Evolutionary conservation across 371 early-diverging fungal genomes (phyloP).

Genomic region (Neoconidiobolus thromboides): DNA sequence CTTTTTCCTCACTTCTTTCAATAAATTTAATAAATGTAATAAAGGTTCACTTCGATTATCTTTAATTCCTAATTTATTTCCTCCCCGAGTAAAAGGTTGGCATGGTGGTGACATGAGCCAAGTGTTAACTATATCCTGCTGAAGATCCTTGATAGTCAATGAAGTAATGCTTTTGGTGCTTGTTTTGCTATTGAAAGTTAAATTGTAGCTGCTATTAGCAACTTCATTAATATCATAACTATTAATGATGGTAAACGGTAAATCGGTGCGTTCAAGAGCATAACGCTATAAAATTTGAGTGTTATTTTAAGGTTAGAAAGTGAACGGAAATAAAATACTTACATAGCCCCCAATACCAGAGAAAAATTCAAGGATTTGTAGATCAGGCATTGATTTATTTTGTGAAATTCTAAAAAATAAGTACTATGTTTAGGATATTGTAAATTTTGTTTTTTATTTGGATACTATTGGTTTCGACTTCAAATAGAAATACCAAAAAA

Average conservation of each 20-base stretch:
- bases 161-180: constrained; percentile 40
- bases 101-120: constrained; percentile 77
- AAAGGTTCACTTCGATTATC: constrained; percentile 47
- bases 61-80: constrained; percentile 34
- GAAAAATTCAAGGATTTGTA: constrained; percentile 33
- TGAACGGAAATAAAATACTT: neutral
- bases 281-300: constrained; percentile 22
- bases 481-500: too few species aligned
- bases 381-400: too few species aligned
- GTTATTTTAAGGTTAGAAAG: neutral
- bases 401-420: too few species aligned
- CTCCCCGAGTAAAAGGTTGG: constrained; percentile 62
- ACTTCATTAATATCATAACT: constrained; percentile 51
- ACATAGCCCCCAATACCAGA: constrained; percentile 58
- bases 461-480: too few species aligned
- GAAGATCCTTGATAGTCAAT: constrained; percentile 31
- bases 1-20: constrained; percentile 15
- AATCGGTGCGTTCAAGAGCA: constrained; percentile 30
- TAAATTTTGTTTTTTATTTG: too few species aligned
- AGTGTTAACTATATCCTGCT: constrained; percentile 36
- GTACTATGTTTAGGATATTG: too few species aligned
- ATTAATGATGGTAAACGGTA: constrained; percentile 24
- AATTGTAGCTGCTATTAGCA: constrained; percentile 43
- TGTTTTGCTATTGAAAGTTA: constrained; percentile 35
- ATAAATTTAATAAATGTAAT: constrained; percentile 31